phyloP scores from a whole-genome alignment of 305 asterid species.

The Fraxinus nigra region DNA sequence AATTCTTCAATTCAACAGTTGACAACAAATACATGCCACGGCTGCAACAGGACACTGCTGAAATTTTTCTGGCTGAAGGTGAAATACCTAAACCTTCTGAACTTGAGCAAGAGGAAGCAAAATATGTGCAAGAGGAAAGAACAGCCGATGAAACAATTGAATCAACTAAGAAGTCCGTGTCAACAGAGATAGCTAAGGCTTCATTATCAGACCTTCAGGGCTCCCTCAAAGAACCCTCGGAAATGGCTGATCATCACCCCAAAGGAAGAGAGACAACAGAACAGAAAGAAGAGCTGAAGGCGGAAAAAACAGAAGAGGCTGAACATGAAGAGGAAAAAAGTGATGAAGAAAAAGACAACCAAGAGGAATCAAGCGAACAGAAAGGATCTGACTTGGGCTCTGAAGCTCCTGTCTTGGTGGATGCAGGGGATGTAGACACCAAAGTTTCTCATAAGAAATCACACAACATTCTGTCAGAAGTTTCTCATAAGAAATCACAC shows the following conservation, averaged over 20 bases:
- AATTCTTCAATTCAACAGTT: constrained; percentile 20
- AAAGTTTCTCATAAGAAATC: constrained; percentile 70
- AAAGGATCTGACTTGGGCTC: constrained; percentile 33
- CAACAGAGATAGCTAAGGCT: constrained; percentile 26
- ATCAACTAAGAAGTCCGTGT: constrained; percentile 22
- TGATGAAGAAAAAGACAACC: constrained; percentile 44
- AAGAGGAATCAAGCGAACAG: constrained; percentile 41
- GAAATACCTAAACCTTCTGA: constrained; percentile 23
- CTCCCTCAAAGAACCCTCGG: constrained; percentile 28
- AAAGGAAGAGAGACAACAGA: constrained; percentile 27
- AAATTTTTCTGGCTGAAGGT: constrained; percentile 24
- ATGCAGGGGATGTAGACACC: constrained; percentile 46
- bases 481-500: constrained; percentile 69
- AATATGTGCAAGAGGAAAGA: constrained; percentile 25
- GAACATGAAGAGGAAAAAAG: constrained; percentile 33
- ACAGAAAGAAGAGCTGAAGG: constrained; percentile 32
- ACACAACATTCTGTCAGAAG: constrained; percentile 71
- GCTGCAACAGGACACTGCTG: constrained; percentile 18
- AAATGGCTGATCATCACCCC: constrained; percentile 21
- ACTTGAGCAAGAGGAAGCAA: constrained; percentile 24
- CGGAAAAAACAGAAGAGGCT: constrained; percentile 25
- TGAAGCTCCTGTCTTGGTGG: constrained; percentile 65
- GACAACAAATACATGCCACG: constrained; percentile 21
- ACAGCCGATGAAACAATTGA: constrained; percentile 22
- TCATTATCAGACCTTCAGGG: constrained; percentile 35